phyloP scores from a whole-genome alignment of 164 flowering plant species.

The Buxus sempervirens region DNA sequence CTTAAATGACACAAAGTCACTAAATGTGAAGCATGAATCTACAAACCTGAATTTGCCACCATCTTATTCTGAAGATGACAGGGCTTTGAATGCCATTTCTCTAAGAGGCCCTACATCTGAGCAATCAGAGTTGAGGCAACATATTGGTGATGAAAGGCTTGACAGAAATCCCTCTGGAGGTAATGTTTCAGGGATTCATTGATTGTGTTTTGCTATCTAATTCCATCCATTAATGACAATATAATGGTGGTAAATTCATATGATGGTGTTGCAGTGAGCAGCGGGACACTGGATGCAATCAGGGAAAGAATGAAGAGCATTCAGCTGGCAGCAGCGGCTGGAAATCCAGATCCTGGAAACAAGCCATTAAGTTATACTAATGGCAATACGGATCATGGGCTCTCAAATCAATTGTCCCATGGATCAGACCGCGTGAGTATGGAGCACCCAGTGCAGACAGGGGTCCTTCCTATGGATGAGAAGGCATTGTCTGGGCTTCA shows the following conservation, averaged over 20 bases:
- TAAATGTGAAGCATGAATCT: conserved; percentile 49
- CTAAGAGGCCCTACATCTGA: conserved; percentile 41
- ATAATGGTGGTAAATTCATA: not conserved
- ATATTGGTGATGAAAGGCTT: conserved; percentile 46
- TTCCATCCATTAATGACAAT: too few species aligned
- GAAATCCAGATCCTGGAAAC: conserved; percentile 49
- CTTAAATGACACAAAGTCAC: conserved; percentile 42
- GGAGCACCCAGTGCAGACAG: conserved; percentile 44
- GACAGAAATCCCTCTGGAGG: conserved; percentile 75
- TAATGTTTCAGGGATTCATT: conserved; percentile 11
- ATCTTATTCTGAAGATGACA: conserved; percentile 49
- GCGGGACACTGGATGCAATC: conserved; percentile 89
- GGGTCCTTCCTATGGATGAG: conserved; percentile 89
- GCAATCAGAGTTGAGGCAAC: conserved; percentile 35
- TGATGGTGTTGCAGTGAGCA: conserved; percentile 46
- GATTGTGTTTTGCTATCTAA: too few species aligned
- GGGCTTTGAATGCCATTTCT: conserved; percentile 20
- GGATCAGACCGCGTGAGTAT: conserved; percentile 28
- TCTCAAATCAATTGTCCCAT: conserved; percentile 29
- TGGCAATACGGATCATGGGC: conserved; percentile 42
- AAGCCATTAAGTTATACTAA: conserved; percentile 43
- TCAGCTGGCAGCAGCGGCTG: conserved; percentile 72
- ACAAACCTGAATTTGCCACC: conserved; percentile 54
- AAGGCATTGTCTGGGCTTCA: conserved; percentile 93
- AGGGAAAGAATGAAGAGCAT: conserved; percentile 97